Evolutionary conservation across 805 yeast species (phyloP), one percentile per base, ranked within the genome.

Genomic region (Phaffomyces antillensis): DNA sequence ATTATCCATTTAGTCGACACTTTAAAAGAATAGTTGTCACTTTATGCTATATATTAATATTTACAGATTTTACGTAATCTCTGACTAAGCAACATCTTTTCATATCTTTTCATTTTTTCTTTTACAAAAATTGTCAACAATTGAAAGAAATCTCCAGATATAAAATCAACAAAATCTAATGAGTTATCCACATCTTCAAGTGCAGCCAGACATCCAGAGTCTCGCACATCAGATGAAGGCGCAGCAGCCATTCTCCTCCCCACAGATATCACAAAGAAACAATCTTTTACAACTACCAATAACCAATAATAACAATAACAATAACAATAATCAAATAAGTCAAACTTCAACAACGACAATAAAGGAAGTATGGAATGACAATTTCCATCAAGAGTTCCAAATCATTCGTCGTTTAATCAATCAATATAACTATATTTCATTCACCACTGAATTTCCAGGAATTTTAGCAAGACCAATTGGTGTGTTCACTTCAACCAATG

Each of bases 391-490:
- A 44, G 93, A 84, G 56, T 79, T 84, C 63, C 75, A 72, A 47
- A 64, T 74, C 12, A 75, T 85, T 41, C 72, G 89, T 50, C 72
- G 74, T 42, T 68, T 83, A 28, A 70, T 81, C 36, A 75, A 70
- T 43, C 75, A 74, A 47, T 81, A 75, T 54, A 75, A 79, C 44
- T 70, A 72, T 52, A 75, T 84, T 24, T 75, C 86, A 3, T 76
- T 89, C 47, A 90, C 89, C 54, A 89, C 95, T 39, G 98, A 93
- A 63, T 89, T 93, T 60, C 96, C 96, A 0, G 99, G 99, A 0
- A 86, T 95, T 20, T 83, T 91, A 25, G 96, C 96, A 3, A 77
- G 99, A 55, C 99, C 99, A 15, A 86, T 93, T 48, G 99, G 99
- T 17, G 79, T 86, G 17, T 93, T 93, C 66, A 79, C 87, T 55